Percentiles rank a stretch among this genome's conserved stretches.
phyloP scores from a whole-genome alignment of 2,329 filamentous ascomycete genomes.

The Xylaria sp. region DNA sequence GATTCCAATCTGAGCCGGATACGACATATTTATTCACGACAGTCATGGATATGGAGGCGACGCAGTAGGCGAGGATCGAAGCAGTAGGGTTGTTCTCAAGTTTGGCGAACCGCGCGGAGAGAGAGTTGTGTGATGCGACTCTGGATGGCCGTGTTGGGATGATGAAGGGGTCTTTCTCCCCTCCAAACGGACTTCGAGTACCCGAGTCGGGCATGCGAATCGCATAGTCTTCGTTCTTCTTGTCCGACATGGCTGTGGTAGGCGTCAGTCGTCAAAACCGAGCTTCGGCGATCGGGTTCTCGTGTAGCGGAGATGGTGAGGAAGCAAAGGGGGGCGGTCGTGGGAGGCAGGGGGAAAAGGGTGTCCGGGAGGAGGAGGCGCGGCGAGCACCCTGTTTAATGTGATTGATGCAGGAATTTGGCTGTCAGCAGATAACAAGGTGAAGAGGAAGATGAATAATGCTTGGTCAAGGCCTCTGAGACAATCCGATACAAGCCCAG shows the following conservation, averaged over 20 bases:
- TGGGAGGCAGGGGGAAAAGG: conserved; percentile 23
- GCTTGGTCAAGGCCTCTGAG: conserved; percentile 32
- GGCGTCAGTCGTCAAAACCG: conserved; percentile 9
- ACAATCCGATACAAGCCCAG: conserved; percentile 24
- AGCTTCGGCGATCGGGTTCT: conserved; percentile 15
- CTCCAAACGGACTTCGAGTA: conserved; percentile 58
- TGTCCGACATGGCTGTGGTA: conserved; percentile 76
- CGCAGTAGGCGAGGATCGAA: conserved; percentile 90
- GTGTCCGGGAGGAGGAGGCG: conserved; percentile 14
- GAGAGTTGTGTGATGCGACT: conserved; percentile 53
- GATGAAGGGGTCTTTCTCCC: conserved; percentile 66
- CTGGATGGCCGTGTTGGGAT: conserved; percentile 51
- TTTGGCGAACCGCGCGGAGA: conserved; percentile 55
- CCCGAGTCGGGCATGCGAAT: conserved; percentile 75
- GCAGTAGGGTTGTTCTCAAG: conserved; percentile 80
- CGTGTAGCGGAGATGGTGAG: conserved; percentile 1
- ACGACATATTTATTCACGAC: conserved; percentile 99
- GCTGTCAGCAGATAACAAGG: conserved; percentile 24
- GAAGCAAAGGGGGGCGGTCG: conserved; percentile 16
- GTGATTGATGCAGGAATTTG: conserved; percentile 13
- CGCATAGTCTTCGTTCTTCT: conserved; percentile 86
- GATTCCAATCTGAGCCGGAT: conserved; percentile 89
- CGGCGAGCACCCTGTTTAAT: conserved; percentile 12
- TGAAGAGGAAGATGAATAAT: not conserved
- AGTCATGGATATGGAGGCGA: conserved; percentile 98